Base-by-base conservation (phyloP, 2,329 filamentous ascomycete genomes). In the Macrophomina pseudophaseolina region DNA sequence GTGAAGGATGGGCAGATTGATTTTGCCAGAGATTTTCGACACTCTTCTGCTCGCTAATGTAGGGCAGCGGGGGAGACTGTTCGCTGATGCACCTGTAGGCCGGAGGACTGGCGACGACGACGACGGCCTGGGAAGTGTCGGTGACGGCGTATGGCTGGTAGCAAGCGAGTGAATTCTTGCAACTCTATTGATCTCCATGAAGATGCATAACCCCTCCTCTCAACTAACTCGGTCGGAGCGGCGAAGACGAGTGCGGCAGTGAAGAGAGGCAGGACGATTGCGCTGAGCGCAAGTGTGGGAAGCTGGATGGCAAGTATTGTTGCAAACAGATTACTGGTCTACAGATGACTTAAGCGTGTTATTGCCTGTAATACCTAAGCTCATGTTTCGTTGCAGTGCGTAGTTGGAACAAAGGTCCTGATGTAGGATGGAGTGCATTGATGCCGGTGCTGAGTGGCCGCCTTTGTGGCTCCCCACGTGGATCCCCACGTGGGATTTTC, bases 21-120 rank as follows among this genome's bases (percentile, higher is more conserved):
- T 66, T 11, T 23, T 2, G 12, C 64, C 64, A 66, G 23, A 66
- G 53, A 1, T 33, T 23, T 44, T 60, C 54, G 33, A 66, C 59
- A 16, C 6, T 44, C 23, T 42, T 11, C 64, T 54, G 53, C n/a
- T 42, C 30, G 16, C 14, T 32, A 11, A 60, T 23, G 14, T 51
- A 28, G 23, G 64, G 63, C 16, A 63, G 44, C 18, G 18, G 6
- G 23, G 9, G 1, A 9, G 42, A 12, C 11, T 62, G 30, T 30
- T 52, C 51, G 7, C 35, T 12, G 40, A 49, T 58, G 52, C 63
- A 65, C 42, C 32, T 14, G 63, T 65, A 65, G 23, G 12, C 51
- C 14, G 33, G 28, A 5, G 42, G 38, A 23, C 12, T 35, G n/a
- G 18, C 4, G 2, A 62, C 11, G 18, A 30, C 4, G 2, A 62